Conservation (phyloP, 164 flowering plant genomes). For the Cinnamomum micranthum region DNA sequence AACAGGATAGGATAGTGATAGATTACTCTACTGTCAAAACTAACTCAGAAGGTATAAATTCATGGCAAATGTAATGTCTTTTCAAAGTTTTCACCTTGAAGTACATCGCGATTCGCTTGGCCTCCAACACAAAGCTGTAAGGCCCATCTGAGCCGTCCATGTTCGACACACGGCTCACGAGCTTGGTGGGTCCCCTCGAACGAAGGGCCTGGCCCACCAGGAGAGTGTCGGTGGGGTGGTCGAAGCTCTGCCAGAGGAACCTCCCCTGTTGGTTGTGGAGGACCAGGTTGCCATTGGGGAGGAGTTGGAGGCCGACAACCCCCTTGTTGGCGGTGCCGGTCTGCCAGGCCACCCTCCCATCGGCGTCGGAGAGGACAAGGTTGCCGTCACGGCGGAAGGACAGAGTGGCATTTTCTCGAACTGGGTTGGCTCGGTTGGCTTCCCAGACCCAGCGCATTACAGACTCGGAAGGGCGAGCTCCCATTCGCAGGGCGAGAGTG, state of each 20-base stretch:
- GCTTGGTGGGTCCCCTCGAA: conserved; percentile 6
- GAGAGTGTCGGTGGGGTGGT: conserved; percentile 29
- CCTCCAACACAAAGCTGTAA: conserved; percentile 23
- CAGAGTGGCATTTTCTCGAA: conserved; percentile 26
- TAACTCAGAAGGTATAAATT: too few relatives aligned
- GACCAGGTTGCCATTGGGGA: conserved; percentile 30
- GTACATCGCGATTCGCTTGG: conserved; percentile 11
- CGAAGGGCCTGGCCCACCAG: conserved; percentile 28
- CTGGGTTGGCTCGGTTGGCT: conserved; percentile 30
- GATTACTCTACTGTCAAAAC: too few relatives aligned
- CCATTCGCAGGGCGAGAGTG: conserved; percentile 27
- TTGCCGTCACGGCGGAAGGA: conserved; percentile 27
- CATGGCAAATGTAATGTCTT: too few relatives aligned
- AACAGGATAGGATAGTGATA: too few relatives aligned
- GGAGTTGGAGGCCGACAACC: conserved; percentile 19
- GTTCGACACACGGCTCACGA: conserved; percentile 23
- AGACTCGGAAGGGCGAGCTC: conserved; percentile 13
- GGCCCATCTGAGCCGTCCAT: conserved; percentile 19
- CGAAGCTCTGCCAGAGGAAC: conserved; percentile 38
- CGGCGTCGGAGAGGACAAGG: conserved; percentile 29
- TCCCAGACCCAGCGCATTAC: conserved; percentile 43
- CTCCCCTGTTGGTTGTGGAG: conserved; percentile 18
- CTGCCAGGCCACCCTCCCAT: conserved; percentile 31
- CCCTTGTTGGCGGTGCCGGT: conserved; percentile 31
- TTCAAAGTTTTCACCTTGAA: neutral